Percentiles rank a stretch among this genome's conserved stretches.
Evolutionary conservation across 345 rosid genomes (phyloP).

Genomic region (Arabis alpina): DNA sequence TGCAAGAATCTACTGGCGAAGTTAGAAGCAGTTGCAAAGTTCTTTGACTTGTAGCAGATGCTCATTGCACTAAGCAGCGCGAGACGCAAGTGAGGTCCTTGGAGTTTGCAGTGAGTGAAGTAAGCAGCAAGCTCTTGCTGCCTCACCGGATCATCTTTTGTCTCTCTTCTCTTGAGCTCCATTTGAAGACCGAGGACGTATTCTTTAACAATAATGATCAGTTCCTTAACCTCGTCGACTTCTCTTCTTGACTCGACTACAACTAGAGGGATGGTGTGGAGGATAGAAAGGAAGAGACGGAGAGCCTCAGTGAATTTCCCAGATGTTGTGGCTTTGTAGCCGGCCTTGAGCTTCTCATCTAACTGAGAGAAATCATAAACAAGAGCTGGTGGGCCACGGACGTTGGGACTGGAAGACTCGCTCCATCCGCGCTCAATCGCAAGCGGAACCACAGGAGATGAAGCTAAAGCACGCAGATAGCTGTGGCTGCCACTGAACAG

Average conservation of each 20-base stretch:
- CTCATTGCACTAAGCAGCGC: constrained; percentile 80
- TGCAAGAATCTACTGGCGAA: constrained; percentile 80
- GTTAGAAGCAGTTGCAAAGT: constrained; percentile 75
- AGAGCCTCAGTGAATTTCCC: constrained; percentile 87
- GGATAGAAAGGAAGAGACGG: constrained; percentile 70
- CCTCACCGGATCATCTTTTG: constrained; percentile 66
- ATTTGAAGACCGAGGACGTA: constrained; percentile 82
- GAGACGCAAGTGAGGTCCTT: constrained; percentile 76
- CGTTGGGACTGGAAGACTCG: constrained; percentile 80
- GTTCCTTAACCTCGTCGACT: constrained; percentile 93
- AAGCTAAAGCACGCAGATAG: constrained; percentile 76
- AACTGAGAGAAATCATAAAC: constrained; percentile 76
- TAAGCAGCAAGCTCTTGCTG: constrained; percentile 99
- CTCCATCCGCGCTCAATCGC: constrained; percentile 88
- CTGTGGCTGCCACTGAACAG: constrained; percentile 79
- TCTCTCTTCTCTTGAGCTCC: constrained; percentile 85
- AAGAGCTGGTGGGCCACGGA: constrained; percentile 84
- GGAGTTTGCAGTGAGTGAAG: constrained; percentile 95
- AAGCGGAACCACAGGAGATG: constrained; percentile 76
- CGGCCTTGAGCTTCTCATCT: constrained; percentile 92
- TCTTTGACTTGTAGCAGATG: constrained; percentile 80
- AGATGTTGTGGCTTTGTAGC: constrained; percentile 83
- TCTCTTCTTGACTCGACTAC: constrained; percentile 97
- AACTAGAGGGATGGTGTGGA: constrained; percentile 87
- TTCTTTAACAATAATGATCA: constrained; percentile 76